Conservation (phyloP, 768 basidiomycete species). For the Leccinum subtestaceum region DNA sequence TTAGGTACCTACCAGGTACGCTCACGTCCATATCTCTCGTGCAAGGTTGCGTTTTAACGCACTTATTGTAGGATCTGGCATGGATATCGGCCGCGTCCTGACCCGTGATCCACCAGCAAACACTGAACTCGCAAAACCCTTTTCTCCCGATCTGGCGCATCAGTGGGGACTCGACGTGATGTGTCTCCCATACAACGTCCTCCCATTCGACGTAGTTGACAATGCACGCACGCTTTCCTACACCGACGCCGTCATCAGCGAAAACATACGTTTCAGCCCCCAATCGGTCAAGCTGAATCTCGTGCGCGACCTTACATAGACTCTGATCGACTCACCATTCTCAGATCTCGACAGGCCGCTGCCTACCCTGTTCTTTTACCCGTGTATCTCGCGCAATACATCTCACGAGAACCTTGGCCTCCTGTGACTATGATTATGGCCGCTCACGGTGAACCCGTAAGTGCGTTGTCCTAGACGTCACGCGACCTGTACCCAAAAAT, state of each 20-base stretch:
- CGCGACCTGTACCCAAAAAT: neutral
- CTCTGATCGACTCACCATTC: constrained; percentile 1
- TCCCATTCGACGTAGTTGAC: constrained; percentile 51
- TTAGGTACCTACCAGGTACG: constrained; percentile 33
- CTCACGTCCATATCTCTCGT: neutral
- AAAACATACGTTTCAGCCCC: constrained; percentile 42
- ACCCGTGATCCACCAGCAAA: constrained; percentile 32
- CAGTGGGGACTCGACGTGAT: constrained; percentile 49
- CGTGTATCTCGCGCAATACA: constrained; percentile 56
- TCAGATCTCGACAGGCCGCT: constrained; percentile 41
- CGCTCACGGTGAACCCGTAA: constrained; percentile 28
- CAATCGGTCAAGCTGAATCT: constrained; percentile 43
- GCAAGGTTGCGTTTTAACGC: neutral
- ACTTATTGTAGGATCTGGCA: constrained; percentile 14
- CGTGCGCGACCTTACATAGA: constrained; percentile 34
- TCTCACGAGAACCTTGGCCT: constrained; percentile 27
- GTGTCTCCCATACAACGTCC: constrained; percentile 55
- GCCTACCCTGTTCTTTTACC: constrained; percentile 66
- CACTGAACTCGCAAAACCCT: constrained; percentile 38
- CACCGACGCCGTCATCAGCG: constrained; percentile 34
- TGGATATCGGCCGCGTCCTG: constrained; percentile 42
- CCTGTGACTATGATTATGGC: constrained; percentile 29
- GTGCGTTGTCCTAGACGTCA: neutral
- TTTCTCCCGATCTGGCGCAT: constrained; percentile 43
- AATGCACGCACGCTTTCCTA: constrained; percentile 34